phyloP scores from a whole-genome alignment of 768 basidiomycete genomes.

The Serendipita sp. region DNA sequence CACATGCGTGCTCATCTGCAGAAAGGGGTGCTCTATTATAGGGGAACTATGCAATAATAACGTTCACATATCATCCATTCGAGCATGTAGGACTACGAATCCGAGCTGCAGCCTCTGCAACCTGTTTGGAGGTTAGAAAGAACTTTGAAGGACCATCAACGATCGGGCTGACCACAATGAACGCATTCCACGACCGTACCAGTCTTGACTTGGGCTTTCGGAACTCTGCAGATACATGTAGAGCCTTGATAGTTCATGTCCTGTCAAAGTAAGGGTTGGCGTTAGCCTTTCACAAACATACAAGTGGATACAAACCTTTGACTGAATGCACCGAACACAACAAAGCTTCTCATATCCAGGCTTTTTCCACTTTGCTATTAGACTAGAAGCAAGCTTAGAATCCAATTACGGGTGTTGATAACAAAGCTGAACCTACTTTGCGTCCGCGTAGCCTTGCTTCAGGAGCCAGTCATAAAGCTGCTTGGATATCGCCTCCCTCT shows the following conservation, averaged over 20 bases:
- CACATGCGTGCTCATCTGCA: too few species aligned
- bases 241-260: slow-evolving; percentile 99
- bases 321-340: slow-evolving; percentile 93
- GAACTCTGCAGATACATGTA: slow-evolving; percentile 94
- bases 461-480: slow-evolving; percentile 94
- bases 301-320: slow-evolving; percentile 37
- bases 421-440: slow-evolving; percentile 47
- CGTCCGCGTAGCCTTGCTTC: slow-evolving; percentile 94
- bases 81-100: slow-evolving; percentile 35
- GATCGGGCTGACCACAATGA: slow-evolving; percentile 66
- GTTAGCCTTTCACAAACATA: neutral
- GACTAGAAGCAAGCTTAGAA: slow-evolving; percentile 30
- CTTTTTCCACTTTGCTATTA: slow-evolving; percentile 99
- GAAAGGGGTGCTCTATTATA: too few species aligned
- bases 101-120: slow-evolving; percentile 83
- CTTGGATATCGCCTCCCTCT: slow-evolving; percentile 85
- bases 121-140: slow-evolving; percentile 28
- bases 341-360: slow-evolving; percentile 96
- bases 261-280: slow-evolving; percentile 31
- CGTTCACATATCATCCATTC: neutral
- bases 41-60: too few species aligned
- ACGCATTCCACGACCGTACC: slow-evolving; percentile 93
- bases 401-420: neutral
- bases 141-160: neutral
- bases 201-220: slow-evolving; percentile 78